Conservation (phyloP, 2,329 filamentous ascomycete species). For the Pseudogymnoascus sp. region DNA sequence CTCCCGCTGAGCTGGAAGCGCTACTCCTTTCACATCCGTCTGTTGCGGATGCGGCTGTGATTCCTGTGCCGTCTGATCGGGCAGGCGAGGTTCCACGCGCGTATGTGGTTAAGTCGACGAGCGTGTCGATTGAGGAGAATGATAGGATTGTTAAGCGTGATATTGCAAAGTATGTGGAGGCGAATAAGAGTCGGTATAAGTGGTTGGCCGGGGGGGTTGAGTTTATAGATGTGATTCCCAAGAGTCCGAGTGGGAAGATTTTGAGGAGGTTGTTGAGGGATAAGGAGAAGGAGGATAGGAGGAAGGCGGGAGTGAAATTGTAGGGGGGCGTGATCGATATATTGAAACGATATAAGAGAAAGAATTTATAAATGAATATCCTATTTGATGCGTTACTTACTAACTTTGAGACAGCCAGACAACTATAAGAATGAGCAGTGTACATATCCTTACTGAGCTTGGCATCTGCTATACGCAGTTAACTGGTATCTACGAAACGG, state of each 20-base stretch:
- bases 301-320: constrained; percentile 57
- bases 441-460: too few species aligned
- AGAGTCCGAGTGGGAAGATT: constrained; percentile 69
- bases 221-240: constrained; percentile 61
- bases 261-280: constrained; percentile 62
- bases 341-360: background rate
- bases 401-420: background rate
- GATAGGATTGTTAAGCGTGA: constrained; percentile 43
- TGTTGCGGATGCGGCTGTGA: constrained; percentile 73
- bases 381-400: too few species aligned
- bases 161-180: constrained; percentile 52
- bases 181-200: constrained; percentile 62
- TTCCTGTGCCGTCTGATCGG: constrained; percentile 56
- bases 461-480: too few species aligned
- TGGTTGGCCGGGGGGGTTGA: constrained; percentile 56
- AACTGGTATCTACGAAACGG: too few species aligned
- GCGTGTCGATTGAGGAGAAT: constrained; percentile 44
- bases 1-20: constrained; percentile 74
- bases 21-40: constrained; percentile 66
- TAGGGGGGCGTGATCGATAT: constrained; percentile 31
- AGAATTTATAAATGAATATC: background rate
- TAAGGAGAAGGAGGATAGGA: constrained; percentile 60
- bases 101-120: constrained; percentile 51
- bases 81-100: constrained; percentile 61
- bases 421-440: too few species aligned